Percentiles rank a stretch among this genome's conserved stretches.
Conservation (phyloP, 2,329 filamentous ascomycete genomes). For the Hirsutella thompsonii region DNA sequence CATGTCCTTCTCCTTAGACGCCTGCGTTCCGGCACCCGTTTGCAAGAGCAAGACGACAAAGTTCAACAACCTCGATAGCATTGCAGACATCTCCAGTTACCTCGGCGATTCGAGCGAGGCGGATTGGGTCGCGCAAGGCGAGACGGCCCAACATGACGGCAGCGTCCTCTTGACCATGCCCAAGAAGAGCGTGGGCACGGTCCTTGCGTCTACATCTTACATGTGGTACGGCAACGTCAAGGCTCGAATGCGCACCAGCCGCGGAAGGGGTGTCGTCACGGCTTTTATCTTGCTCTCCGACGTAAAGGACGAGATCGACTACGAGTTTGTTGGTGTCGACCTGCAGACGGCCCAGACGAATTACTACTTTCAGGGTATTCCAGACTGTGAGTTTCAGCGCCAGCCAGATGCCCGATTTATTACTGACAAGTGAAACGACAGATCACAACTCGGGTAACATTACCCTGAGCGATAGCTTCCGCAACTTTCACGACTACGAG, state of each 20-base stretch:
- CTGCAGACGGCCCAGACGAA: constrained; percentile 75
- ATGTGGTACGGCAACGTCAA: constrained; percentile 96
- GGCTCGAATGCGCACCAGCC: constrained; percentile 71
- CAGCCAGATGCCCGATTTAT: too few species aligned
- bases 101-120: constrained; percentile 67
- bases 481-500: constrained; percentile 78
- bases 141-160: constrained; percentile 53
- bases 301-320: constrained; percentile 97
- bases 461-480: constrained; percentile 55
- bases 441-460: constrained; percentile 68
- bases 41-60: constrained; percentile 65
- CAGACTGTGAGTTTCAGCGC: constrained; percentile 65
- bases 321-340: constrained; percentile 81
- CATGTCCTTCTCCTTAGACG: constrained; percentile 69
- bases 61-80: constrained; percentile 56
- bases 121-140: constrained; percentile 84
- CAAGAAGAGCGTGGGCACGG: constrained; percentile 69
- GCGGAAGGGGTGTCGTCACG: constrained; percentile 82
- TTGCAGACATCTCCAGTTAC: constrained; percentile 66
- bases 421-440: too few species aligned
- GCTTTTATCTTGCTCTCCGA: constrained; percentile 94
- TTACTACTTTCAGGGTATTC: constrained; percentile 92
- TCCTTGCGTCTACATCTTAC: constrained; percentile 72
- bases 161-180: constrained; percentile 82
- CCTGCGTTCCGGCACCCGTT: constrained; percentile 73